Evolutionary conservation across 108 stramenopile genomes (phyloP).

Genomic region (Skeletonema potamos): DNA sequence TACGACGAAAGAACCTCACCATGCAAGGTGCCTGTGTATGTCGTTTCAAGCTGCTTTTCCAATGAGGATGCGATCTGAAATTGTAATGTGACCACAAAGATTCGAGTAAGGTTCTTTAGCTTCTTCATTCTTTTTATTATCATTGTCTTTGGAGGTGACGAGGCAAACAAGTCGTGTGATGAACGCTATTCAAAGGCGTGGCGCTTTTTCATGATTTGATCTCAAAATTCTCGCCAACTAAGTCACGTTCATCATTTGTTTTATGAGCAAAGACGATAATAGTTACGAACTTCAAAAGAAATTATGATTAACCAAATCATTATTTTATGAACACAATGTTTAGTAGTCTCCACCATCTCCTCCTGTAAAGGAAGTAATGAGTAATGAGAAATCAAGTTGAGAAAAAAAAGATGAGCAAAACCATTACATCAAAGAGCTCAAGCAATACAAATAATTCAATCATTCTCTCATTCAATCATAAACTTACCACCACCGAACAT

Average conservation of each 20-base stretch:
- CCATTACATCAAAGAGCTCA: background rate
- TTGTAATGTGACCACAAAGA: background rate
- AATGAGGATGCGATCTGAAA: background rate
- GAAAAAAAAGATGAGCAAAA: background rate
- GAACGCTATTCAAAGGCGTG: no score
- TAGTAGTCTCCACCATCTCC: conserved; percentile 29
- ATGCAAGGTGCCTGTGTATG: background rate
- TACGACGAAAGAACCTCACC: background rate
- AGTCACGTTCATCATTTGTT: no score
- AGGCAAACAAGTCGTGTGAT: no score
- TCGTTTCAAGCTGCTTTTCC: background rate
- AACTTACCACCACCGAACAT: conserved; percentile 72
- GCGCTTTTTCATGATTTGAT: no score
- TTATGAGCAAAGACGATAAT: no score
- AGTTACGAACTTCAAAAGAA: no score
- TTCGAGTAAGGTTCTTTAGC: background rate
- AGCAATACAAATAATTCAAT: no score
- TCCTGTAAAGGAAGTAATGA: conserved; percentile 4
- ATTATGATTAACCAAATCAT: conserved; percentile 1
- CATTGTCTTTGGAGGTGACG: no score
- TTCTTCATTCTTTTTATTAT: background rate
- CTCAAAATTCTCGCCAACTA: no score
- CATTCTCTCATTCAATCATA: background rate
- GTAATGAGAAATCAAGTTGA: background rate
- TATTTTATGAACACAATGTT: conserved; percentile 8